A percentile compares a stretch with the other conserved stretches of the same genome.
Conservation (phyloP, 2,329 filamentous ascomycete species). For the Phyllosticta citribraziliensis region DNA sequence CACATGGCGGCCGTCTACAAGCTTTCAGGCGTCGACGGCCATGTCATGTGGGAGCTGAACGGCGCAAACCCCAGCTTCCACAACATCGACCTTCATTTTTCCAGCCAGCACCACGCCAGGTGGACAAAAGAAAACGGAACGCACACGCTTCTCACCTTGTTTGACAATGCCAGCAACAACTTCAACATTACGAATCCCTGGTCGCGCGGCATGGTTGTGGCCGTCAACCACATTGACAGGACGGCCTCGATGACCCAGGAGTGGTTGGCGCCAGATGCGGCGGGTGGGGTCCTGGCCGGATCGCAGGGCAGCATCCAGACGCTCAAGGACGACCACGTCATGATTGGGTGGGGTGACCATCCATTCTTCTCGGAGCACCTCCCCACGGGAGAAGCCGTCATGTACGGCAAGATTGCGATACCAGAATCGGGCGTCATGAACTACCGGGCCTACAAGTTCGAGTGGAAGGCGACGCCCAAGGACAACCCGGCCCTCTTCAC, state of each 20-base stretch:
- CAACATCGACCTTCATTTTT: constrained; percentile 12
- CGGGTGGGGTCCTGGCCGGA: constrained; percentile 36
- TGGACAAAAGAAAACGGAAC: constrained; percentile 12
- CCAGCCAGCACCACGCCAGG: constrained; percentile 13
- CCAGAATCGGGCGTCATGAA: constrained; percentile 33
- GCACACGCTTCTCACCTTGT: constrained; percentile 12
- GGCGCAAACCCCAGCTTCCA: constrained; percentile 33
- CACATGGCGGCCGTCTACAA: constrained; percentile 14
- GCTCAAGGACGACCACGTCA: constrained; percentile 42
- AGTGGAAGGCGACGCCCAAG: constrained; percentile 37
- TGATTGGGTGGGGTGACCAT: constrained; percentile 48
- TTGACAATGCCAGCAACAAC: constrained; percentile 18
- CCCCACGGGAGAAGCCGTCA: constrained; percentile 40
- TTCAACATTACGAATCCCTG: constrained; percentile 10
- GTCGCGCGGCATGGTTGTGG: constrained; percentile 38
- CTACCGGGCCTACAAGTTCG: constrained; percentile 46
- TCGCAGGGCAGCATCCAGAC: constrained; percentile 47
- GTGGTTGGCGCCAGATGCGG: constrained; percentile 38
- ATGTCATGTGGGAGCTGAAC: constrained; percentile 21
- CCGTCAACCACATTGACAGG: constrained; percentile 33
- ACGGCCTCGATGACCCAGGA: constrained; percentile 38
- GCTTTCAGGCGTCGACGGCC: constrained; percentile 11
- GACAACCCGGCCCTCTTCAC: constrained; percentile 11
- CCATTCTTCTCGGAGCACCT: constrained; percentile 36
- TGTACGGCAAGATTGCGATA: constrained; percentile 40